A percentile compares a stretch with the other conserved stretches of the same genome.
Evolutionary conservation across 1,139 yeast genomes (phyloP).

Genomic region (Hansenula lynferdii): DNA sequence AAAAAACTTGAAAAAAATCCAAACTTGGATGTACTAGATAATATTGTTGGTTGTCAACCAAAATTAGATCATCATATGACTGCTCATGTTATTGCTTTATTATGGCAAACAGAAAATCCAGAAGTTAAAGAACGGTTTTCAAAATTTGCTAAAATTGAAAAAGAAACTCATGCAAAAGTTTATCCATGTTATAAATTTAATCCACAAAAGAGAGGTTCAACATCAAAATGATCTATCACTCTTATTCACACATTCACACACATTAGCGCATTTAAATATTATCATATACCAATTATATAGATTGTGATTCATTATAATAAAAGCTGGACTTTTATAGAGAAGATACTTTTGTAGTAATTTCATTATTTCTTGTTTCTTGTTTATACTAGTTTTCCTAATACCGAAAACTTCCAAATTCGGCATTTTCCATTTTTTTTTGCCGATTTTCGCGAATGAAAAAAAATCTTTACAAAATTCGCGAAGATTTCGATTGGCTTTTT

Average conservation of each 20-base stretch:
- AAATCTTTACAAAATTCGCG: no score
- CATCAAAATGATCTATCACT: not conserved
- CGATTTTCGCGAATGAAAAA: no score
- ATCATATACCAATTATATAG: not conserved
- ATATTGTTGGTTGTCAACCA: slow-evolving; percentile 5
- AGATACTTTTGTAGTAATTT: not conserved
- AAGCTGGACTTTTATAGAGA: not conserved
- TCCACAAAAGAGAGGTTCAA: slow-evolving; percentile 27
- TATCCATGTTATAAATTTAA: slow-evolving; percentile 42
- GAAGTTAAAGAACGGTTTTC: slow-evolving; percentile 34
- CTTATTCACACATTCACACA: not conserved
- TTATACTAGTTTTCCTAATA: no score
- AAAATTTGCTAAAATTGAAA: slow-evolving; percentile 34
- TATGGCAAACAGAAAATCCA: slow-evolving; percentile 41
- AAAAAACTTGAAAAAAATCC: slow-evolving; percentile 1
- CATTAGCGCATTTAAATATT: no score
- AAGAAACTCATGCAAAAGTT: slow-evolving; percentile 34
- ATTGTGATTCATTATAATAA: no score
- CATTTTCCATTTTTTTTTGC: no score
- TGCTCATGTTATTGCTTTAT: slow-evolving; percentile 37
- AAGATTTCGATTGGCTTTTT: no score
- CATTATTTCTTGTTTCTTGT: no score
- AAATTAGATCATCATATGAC: slow-evolving; percentile 6
- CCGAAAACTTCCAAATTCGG: no score
- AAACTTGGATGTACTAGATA: not conserved